phyloP scores from a whole-genome alignment of 2,329 filamentous ascomycete genomes.

The Nigrospora osmanthi region DNA sequence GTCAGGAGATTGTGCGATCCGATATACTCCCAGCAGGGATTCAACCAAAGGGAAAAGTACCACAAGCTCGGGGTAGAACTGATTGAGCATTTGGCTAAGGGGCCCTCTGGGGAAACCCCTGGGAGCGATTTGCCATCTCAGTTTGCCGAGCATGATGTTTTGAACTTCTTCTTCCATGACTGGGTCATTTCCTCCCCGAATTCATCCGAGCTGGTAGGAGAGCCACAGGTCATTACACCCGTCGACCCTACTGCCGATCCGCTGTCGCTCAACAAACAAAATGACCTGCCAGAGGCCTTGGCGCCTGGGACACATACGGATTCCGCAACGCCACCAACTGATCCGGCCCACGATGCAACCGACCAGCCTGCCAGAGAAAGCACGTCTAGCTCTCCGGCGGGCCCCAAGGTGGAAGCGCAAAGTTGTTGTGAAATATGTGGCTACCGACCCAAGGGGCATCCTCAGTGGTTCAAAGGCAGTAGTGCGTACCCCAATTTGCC shows the following conservation, averaged over 20 bases:
- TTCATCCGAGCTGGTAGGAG: too few relatives aligned
- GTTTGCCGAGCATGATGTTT: too few relatives aligned
- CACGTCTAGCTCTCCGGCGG: not conserved
- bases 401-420: constrained; percentile 26
- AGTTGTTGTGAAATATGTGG: constrained; percentile 43
- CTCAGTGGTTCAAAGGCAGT: constrained; percentile 50
- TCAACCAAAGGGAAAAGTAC: constrained; percentile 29
- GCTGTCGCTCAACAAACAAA: too few relatives aligned
- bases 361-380: not conserved
- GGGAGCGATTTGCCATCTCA: too few relatives aligned
- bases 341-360: not conserved
- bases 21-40: constrained; percentile 29
- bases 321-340: too few relatives aligned
- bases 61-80: constrained; percentile 31
- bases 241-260: too few relatives aligned
- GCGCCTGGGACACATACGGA: too few relatives aligned
- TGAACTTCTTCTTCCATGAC: too few relatives aligned
- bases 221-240: too few relatives aligned
- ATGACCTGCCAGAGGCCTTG: too few relatives aligned
- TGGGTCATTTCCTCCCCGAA: too few relatives aligned
- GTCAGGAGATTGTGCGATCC: constrained; percentile 33
- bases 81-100: constrained; percentile 17
- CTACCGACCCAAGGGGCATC: constrained; percentile 47
- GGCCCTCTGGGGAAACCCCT: too few relatives aligned
- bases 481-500: constrained; percentile 9